Percentiles rank a stretch among this genome's conserved stretches.
Evolutionary conservation across 371 early-diverging fungal genomes (phyloP).

Genomic region (Encephalitozoon cuniculi): DNA sequence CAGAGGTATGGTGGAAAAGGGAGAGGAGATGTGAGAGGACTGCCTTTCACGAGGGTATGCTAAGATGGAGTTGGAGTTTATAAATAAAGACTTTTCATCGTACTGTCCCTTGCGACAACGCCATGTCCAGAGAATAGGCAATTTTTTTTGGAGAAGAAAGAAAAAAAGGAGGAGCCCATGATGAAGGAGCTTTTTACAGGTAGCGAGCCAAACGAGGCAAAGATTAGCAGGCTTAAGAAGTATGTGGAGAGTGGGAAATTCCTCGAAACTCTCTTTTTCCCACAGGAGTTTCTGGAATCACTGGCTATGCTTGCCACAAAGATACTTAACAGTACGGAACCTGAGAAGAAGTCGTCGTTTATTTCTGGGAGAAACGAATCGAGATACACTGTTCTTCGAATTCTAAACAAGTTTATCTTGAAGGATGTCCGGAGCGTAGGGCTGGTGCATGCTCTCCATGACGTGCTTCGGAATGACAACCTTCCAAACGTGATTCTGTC

Average conservation of each 20-base stretch:
- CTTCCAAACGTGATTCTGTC: constrained; percentile 17
- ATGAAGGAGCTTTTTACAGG: constrained; percentile 25
- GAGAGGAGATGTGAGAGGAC: background rate
- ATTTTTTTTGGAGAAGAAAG: constrained; percentile 1
- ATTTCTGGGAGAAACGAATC: background rate
- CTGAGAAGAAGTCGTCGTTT: background rate
- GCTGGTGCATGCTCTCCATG: background rate
- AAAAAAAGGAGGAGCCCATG: constrained; percentile 21
- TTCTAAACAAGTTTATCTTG: constrained; percentile 6
- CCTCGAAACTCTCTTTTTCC: background rate
- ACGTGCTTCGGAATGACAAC: constrained; percentile 14
- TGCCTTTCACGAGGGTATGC: background rate
- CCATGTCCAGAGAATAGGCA: background rate
- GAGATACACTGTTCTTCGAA: background rate
- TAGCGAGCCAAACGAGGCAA: background rate
- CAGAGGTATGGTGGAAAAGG: background rate
- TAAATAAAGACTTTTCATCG: background rate
- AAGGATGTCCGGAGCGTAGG: background rate
- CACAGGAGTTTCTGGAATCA: constrained; percentile 3
- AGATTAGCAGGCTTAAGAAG: background rate
- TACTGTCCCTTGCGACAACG: background rate
- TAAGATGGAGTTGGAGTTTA: background rate
- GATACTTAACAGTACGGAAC: background rate
- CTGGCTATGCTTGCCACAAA: background rate
- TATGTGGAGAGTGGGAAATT: background rate